Base-by-base conservation (phyloP, 805 yeast species). In the Wickerhamiella sergipiensis region DNA sequence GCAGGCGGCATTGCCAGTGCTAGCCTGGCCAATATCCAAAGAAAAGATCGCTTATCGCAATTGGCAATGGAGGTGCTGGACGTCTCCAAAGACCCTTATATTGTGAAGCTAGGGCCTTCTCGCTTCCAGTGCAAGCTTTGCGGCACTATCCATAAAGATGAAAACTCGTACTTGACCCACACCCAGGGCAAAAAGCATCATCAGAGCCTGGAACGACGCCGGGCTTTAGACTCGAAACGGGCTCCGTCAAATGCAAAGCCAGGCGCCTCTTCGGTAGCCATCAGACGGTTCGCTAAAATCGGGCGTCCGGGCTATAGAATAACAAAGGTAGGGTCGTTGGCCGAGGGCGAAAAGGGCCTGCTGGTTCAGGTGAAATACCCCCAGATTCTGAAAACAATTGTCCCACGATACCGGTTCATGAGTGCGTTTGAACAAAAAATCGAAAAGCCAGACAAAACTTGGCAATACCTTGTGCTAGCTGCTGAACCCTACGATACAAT, bases 401-500 rank as follows among this genome's bases (percentile, higher is more conserved):
- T 64, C 43, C 95, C 95, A 10, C 70, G 78, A 47, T 83, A 79
- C 64, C 70, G 95, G 50, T 67, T 90, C 44, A 83, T 89, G 85
- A 78, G 86, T 40, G 77, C 81, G 29, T 80, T 76, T 59, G 97
- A 92, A 59, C 80, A 81, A 49, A 63, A 69, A 7, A 67, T 71
- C 5, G 78, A 77, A 29, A 69, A 74, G 31, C 70, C 72, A 23
- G 68, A 71, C 48, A 66, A 69, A 40, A 68, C 71, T 9, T 79
- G 63, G 65, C 94, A 84, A 65, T 89, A 81, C 62, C 59, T 92
- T 55, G 80, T 89, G 10, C 67, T 89, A 0, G 80, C 88, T n/a
- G 92, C 83, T 2, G 95, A 87, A 63, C 97, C 97, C 1, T 92
- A 86, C 64, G 90, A 87, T 54, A 86, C 81, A 52, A 71, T 87